These are phyloP conservation scores for Elongisporangium senticosum DNA, from an alignment of 352 stramenopile species.

Conservation along the genomic window DNA sequence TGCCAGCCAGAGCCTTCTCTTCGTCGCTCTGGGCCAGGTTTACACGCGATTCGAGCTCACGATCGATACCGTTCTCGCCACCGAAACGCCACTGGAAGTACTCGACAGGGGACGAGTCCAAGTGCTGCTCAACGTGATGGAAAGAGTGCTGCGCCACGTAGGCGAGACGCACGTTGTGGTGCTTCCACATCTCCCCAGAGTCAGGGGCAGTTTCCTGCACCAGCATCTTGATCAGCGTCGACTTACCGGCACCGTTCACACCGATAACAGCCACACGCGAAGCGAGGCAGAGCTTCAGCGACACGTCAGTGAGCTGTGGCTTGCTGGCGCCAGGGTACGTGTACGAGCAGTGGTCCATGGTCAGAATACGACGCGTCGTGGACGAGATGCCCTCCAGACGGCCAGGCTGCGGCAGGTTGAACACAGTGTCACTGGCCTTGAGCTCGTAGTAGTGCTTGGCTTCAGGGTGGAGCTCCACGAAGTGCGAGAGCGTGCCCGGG, in stretches of 20 bases:
- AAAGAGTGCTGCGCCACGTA: constrained; percentile 98
- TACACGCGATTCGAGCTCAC: constrained; percentile 81
- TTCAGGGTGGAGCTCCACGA: constrained; percentile 88
- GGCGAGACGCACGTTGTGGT: constrained; percentile 91
- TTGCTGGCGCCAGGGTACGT: constrained; percentile 80
- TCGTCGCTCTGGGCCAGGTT: constrained; percentile 91
- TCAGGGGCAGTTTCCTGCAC: constrained; percentile 73
- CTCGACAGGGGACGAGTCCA: constrained; percentile 93
- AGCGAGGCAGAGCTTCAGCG: constrained; percentile 92
- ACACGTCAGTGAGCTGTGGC: constrained; percentile 91
- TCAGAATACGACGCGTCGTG: constrained; percentile 89
- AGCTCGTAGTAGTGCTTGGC: constrained; percentile 94
- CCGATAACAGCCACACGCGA: constrained; percentile 96
- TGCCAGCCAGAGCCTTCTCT: constrained; percentile 88
- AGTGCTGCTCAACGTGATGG: constrained; percentile 95
- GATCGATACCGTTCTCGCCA: constrained; percentile 93
- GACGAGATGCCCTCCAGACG: constrained; percentile 89
- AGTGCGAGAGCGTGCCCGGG: constrained; percentile 82
- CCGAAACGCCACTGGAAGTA: constrained; percentile 98
- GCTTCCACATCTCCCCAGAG: constrained; percentile 73
- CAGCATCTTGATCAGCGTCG: constrained; percentile 97
- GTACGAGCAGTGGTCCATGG: constrained; percentile 86
- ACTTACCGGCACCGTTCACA: constrained; percentile 96
- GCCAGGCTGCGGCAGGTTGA: constrained; percentile 86
- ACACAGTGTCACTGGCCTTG: constrained; percentile 74